phyloP scores from a whole-genome alignment of 1,139 yeast species.

The Suhomyces atakaporum region DNA sequence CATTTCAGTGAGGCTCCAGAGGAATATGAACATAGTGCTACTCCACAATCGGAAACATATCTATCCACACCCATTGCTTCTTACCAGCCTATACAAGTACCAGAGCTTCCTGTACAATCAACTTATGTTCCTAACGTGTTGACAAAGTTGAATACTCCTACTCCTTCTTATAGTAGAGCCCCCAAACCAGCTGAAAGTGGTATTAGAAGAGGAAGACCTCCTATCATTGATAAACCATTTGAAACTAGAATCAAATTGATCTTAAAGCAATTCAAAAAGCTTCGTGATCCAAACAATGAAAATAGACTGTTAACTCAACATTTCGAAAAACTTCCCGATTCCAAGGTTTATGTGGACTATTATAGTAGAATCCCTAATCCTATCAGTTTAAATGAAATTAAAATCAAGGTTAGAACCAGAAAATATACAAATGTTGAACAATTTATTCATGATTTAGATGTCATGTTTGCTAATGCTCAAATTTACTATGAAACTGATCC shows the following conservation, averaged over 20 bases:
- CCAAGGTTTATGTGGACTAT: constrained; percentile 64
- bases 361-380: constrained; percentile 67
- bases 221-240: constrained; percentile 91
- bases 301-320: constrained; percentile 52
- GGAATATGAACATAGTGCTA: constrained; percentile 11
- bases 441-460: constrained; percentile 73
- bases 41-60: constrained; percentile 14
- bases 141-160: constrained; percentile 6
- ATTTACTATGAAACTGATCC: constrained; percentile 59
- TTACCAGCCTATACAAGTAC: constrained; percentile 4
- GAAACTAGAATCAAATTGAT: constrained; percentile 90
- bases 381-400: constrained; percentile 77
- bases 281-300: constrained; percentile 54
- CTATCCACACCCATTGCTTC: constrained; percentile 10
- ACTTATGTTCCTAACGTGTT: constrained; percentile 5
- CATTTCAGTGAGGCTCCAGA: constrained; percentile 12
- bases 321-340: constrained; percentile 85
- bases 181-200: constrained; percentile 51
- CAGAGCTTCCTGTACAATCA: constrained; percentile 3
- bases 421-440: constrained; percentile 75
- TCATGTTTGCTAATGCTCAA: constrained; percentile 76
- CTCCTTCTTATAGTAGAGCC: constrained; percentile 13
- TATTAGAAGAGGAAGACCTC: constrained; percentile 89
- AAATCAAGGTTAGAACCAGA: constrained; percentile 83
- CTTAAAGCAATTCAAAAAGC: constrained; percentile 76